Conservation (phyloP, 495 filamentous ascomycete species). For the Aspergillus ellipticus region DNA sequence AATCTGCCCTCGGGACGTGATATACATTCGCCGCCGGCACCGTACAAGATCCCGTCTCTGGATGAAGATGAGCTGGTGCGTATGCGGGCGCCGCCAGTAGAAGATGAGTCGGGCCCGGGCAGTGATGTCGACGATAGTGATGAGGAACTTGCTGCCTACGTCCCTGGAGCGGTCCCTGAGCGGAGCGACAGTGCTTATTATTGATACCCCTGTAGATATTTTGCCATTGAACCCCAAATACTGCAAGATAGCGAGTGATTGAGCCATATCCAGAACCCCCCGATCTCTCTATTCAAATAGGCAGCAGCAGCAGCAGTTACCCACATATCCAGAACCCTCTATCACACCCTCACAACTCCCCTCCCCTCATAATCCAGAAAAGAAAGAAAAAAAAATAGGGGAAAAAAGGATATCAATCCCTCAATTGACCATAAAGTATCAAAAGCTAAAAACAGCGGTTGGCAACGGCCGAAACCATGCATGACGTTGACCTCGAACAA, state of each 20-base stretch:
- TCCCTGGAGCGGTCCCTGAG: conserved; percentile 42
- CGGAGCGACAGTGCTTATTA: conserved; percentile 44
- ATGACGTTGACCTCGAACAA: no score
- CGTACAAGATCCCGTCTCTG: conserved; percentile 56
- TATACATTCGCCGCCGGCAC: conserved; percentile 61
- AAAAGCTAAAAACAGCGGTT: neutral
- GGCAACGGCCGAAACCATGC: neutral
- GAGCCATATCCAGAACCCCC: no score
- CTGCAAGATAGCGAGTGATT: neutral
- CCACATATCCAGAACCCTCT: no score
- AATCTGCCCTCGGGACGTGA: conserved; percentile 85
- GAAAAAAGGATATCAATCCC: neutral
- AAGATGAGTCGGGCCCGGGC: conserved; percentile 28
- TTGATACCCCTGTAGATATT: conserved; percentile 29
- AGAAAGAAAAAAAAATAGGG: neutral
- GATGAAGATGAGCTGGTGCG: conserved; percentile 52
- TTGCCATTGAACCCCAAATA: neutral
- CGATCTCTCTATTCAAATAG: neutral
- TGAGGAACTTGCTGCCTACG: conserved; percentile 45
- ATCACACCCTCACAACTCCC: neutral
- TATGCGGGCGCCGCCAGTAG: conserved; percentile 42
- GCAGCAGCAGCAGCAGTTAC: no score
- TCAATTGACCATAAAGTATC: neutral
- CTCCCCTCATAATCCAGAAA: neutral
- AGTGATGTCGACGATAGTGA: conserved; percentile 42